Evolutionary conservation across 257 asterid genomes (phyloP).

Genomic region (Solanum chiquidenum): DNA sequence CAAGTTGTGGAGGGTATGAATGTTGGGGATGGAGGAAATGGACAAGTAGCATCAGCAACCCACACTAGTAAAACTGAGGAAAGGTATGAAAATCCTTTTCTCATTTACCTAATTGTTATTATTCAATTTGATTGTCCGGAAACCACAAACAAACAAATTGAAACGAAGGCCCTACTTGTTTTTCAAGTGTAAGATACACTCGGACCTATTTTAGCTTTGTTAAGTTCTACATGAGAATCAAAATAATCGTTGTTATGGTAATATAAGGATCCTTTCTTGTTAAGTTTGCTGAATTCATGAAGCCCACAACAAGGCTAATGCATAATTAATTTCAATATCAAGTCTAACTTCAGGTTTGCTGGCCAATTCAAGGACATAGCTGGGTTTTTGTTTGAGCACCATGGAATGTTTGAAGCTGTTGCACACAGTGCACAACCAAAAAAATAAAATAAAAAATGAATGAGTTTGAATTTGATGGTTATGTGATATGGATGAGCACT

Average conservation of each 20-base stretch:
- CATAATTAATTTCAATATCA: not conserved
- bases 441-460: not conserved
- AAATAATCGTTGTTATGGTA: not conserved
- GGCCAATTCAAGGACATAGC: not conserved
- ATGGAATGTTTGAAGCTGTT: not conserved
- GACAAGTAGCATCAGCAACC: conserved; percentile 5
- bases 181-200: not conserved
- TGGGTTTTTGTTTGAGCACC: not conserved
- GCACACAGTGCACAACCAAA: not conserved
- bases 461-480: not conserved
- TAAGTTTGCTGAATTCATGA: not conserved
- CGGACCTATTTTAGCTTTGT: not conserved
- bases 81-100: conserved; percentile 5
- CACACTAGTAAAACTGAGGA: conserved; percentile 10
- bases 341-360: not conserved
- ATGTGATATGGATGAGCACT: not conserved
- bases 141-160: not conserved
- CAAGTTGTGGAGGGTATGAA: conserved; percentile 8
- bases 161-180: not conserved
- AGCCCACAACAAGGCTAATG: not conserved
- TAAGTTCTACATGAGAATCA: not conserved
- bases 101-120: conserved; percentile 1
- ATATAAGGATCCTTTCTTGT: not conserved
- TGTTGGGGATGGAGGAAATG: conserved; percentile 7
- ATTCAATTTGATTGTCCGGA: not conserved